A percentile compares a stretch with the other conserved stretches of the same genome.
These are phyloP conservation scores for Lumnitzera littorea DNA, from an alignment of 345 rosid species.

Conservation along the genomic window DNA sequence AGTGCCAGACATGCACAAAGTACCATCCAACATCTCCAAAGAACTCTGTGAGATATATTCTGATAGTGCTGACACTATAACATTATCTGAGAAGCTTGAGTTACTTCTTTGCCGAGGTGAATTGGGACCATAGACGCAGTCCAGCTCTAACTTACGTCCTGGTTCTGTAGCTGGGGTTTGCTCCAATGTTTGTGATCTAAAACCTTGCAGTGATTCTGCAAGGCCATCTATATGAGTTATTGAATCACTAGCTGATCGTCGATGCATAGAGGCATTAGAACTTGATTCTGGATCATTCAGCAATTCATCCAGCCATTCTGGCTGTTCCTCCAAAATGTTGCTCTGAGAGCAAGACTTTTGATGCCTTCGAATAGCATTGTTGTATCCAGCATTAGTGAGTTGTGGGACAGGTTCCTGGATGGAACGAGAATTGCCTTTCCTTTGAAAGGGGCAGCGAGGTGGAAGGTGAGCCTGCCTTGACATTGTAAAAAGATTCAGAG, in stretches of 20 bases:
- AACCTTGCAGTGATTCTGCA: slow-evolving; percentile 29
- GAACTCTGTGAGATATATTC: slow-evolving; percentile 38
- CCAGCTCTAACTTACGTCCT: slow-evolving; percentile 42
- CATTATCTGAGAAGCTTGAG: slow-evolving; percentile 36
- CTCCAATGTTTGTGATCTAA: slow-evolving; percentile 27
- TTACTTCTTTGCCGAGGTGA: slow-evolving; percentile 57
- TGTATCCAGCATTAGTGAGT: slow-evolving; percentile 6
- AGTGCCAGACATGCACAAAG: slow-evolving; percentile 27
- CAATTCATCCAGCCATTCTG: slow-evolving; percentile 62
- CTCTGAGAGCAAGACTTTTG: slow-evolving; percentile 40
- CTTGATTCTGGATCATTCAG: slow-evolving; percentile 28
- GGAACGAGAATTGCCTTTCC: slow-evolving; percentile 27
- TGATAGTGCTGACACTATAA: slow-evolving; percentile 57
- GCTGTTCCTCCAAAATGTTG: slow-evolving; percentile 46
- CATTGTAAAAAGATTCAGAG: slow-evolving; percentile 26
- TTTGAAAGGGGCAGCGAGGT: slow-evolving; percentile 63
- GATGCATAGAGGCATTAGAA: slow-evolving; percentile 31
- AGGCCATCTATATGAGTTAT: slow-evolving; percentile 45
- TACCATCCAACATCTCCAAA: slow-evolving; percentile 33
- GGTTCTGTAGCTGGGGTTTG: slow-evolving; percentile 21
- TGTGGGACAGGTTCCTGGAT: slow-evolving; percentile 26
- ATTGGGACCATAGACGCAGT: slow-evolving; percentile 68
- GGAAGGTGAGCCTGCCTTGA: slow-evolving; percentile 68
- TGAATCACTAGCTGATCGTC: slow-evolving; percentile 74
- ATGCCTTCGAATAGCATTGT: slow-evolving; percentile 23